These are phyloP conservation scores for Dactylellina sp. DNA, from an alignment of 2,329 filamentous ascomycete genomes.

Conservation along the genomic window DNA sequence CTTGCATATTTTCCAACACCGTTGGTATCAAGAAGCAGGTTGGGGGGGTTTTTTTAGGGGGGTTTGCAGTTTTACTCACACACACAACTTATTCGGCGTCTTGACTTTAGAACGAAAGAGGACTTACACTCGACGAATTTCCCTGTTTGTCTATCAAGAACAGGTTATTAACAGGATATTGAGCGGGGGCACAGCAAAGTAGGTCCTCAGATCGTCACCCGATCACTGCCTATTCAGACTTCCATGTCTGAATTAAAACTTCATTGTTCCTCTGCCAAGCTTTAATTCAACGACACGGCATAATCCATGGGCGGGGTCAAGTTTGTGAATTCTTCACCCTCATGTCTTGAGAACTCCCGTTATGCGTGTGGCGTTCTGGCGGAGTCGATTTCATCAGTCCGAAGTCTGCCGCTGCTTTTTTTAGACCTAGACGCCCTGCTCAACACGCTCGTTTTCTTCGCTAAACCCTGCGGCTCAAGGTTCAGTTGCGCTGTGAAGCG, in stretches of 20 bases:
- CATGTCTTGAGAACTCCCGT: constrained; percentile 4
- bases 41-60: constrained; percentile 14
- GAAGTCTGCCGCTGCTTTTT: constrained; percentile 33
- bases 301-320: neutral
- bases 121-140: constrained; percentile 7
- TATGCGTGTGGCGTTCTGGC: constrained; percentile 27
- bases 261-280: neutral
- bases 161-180: neutral
- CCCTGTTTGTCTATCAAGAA: neutral
- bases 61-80: neutral
- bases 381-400: neutral
- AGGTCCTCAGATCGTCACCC: constrained; percentile 3
- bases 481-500: neutral
- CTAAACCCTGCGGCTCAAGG: neutral
- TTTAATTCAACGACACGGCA: neutral
- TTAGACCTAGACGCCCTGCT: constrained; percentile 15
- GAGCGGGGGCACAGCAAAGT: constrained; percentile 25
- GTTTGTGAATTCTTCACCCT: constrained; percentile 15
- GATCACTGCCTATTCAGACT: neutral
- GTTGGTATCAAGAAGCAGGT: constrained; percentile 37
- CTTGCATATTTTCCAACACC: constrained; percentile 47
- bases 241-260: too few species aligned
- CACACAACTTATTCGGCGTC: constrained; percentile 25
- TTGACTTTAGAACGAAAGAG: constrained; percentile 5
- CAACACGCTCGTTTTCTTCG: constrained; percentile 1